Conservation (phyloP, 2,329 filamentous ascomycete species). For the Penicillium sp. region DNA sequence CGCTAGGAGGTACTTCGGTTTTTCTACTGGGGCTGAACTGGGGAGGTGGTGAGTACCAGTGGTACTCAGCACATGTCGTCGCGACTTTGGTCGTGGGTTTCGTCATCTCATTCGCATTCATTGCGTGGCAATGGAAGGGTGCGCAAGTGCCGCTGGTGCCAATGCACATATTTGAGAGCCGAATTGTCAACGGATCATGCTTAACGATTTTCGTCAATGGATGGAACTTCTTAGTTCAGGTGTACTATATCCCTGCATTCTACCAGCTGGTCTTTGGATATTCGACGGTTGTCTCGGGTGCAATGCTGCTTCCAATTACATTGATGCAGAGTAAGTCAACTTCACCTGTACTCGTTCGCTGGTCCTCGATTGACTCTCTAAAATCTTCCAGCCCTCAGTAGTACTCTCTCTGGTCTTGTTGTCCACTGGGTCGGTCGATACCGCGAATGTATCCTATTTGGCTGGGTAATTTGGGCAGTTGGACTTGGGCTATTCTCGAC, state of each 20-base stretch:
- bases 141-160: constrained; percentile 29
- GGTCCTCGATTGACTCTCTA: constrained; percentile 38
- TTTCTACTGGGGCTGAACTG: constrained; percentile 59
- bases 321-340: constrained; percentile 46
- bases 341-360: neutral
- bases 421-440: constrained; percentile 59
- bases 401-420: constrained; percentile 56
- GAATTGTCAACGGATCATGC: constrained; percentile 59
- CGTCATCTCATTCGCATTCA: constrained; percentile 32
- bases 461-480: constrained; percentile 57
- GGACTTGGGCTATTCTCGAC: constrained; percentile 59
- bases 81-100: constrained; percentile 57
- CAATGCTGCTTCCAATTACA: constrained; percentile 56
- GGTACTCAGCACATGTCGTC: constrained; percentile 60
- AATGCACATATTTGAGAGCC: constrained; percentile 59
- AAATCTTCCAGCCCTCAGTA: constrained; percentile 49
- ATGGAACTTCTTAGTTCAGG: constrained; percentile 63
- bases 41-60: constrained; percentile 63
- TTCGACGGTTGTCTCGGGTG: constrained; percentile 53
- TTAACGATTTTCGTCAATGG: constrained; percentile 63
- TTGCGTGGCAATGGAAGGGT: constrained; percentile 43
- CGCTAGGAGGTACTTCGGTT: constrained; percentile 51
- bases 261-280: constrained; percentile 59
- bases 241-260: constrained; percentile 66
- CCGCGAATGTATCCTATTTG: constrained; percentile 58